Evolutionary conservation across 1,284 basidiomycete genomes (phyloP).

Genomic region (Papiliotrema nemorosa): DNA sequence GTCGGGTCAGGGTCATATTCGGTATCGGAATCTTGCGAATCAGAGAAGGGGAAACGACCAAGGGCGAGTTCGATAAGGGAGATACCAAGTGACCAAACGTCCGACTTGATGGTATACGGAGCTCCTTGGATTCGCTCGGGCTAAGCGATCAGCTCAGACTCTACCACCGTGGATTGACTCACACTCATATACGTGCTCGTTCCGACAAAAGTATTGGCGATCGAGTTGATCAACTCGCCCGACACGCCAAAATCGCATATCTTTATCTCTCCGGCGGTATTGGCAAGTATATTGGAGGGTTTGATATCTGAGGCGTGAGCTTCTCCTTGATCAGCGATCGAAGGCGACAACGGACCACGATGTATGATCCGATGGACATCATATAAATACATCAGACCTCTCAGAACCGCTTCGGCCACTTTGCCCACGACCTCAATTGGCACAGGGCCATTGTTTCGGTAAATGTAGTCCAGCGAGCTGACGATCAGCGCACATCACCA

Average conservation of each 20-base stretch:
- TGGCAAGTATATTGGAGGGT: conserved; percentile 94
- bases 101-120: conserved; percentile 94
- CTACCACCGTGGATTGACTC: conserved; percentile 48
- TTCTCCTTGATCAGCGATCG: neutral
- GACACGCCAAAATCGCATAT: conserved; percentile 99
- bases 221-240: conserved; percentile 96
- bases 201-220: conserved; percentile 97
- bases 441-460: conserved; percentile 87
- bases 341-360: conserved; percentile 64
- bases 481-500: conserved; percentile 5
- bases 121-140: conserved; percentile 98
- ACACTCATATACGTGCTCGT: conserved; percentile 99
- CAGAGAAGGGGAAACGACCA: conserved; percentile 87
- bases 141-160: conserved; percentile 51
- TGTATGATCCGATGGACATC: conserved; percentile 99
- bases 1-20: conserved; percentile 44
- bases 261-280: conserved; percentile 92
- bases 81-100: conserved; percentile 95
- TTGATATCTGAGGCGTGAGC: conserved; percentile 74
- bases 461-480: conserved; percentile 78
- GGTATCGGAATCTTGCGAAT: conserved; percentile 58
- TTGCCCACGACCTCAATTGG: conserved; percentile 83
- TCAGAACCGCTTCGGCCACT: conserved; percentile 87
- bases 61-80: conserved; percentile 90
- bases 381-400: conserved; percentile 95